Percentiles rank a stretch among this genome's conserved stretches.
Evolutionary conservation across 2,329 filamentous ascomycete species (phyloP).

Genomic region (Botrytis sinoallii): DNA sequence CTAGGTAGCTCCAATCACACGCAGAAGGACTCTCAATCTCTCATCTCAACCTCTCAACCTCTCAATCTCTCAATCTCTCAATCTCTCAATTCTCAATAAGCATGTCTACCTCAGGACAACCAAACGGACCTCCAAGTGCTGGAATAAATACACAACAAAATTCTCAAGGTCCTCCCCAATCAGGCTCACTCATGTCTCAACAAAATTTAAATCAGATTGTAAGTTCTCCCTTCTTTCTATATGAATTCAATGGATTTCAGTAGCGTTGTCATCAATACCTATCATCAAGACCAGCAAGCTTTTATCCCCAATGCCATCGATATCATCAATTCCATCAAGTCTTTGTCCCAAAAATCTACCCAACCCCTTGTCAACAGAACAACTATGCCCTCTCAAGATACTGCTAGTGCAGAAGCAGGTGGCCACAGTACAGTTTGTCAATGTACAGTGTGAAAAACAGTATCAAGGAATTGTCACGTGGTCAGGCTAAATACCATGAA

Average conservation of each 20-base stretch:
- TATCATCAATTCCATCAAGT: not conserved
- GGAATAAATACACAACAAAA: constrained; percentile 47
- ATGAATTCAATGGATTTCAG: no score
- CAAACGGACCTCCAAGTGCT: constrained; percentile 45
- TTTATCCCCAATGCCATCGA: not conserved
- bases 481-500: not conserved
- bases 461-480: not conserved
- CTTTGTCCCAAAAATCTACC: not conserved
- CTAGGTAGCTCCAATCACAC: not conserved
- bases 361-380: not conserved
- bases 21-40: not conserved
- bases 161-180: constrained; percentile 46
- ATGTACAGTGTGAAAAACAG: not conserved
- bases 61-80: not conserved
- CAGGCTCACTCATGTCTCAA: constrained; percentile 61
- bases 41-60: not conserved
- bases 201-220: constrained; percentile 96
- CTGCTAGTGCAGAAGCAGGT: not conserved
- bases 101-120: constrained; percentile 43
- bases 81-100: not conserved
- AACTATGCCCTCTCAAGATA: not conserved
- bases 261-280: not conserved
- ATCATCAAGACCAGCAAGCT: not conserved
- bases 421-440: not conserved
- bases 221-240: constrained; percentile 44